Evolutionary conservation across 192 early-diverging fungal species (phyloP), one percentile per base, ranked within the genome.

Genomic region (Coemansia reversa): DNA sequence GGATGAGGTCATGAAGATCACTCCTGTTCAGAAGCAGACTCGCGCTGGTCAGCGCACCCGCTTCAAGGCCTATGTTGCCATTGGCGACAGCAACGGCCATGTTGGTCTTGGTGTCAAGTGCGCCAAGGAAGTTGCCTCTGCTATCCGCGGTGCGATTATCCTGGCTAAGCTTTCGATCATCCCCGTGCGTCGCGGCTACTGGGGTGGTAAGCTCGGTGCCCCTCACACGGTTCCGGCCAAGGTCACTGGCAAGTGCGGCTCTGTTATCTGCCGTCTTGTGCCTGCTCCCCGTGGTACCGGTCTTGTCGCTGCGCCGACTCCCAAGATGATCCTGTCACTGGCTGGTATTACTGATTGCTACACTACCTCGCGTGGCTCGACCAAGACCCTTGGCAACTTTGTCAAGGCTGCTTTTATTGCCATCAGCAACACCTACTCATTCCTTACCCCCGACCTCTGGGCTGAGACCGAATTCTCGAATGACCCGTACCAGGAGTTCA

Each of bases 1-100:
- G 91, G 96, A 98, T 84, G 92, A 98, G 86, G 96, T 98, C 65
- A 98, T 98, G 96, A 98, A 98, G 90, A 95, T 98, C 77, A 96
- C 94, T 86, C 96, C 96, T 60, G 96, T 98, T 69, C 96, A 98
- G 89, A 98, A 98, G 91, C 96, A 98, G 86, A 98, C 96, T 80
- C 91, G 92, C 83, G 96, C 96, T 71, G 96, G 96, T 90, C 96
- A 98, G 87, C 92, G 96, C 76, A 98, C 96, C 73, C 92, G 96
- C 80, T 98, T 98, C 90, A 98, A 98, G 94, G 96, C 96, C 72
- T 98, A 95, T 77, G 96, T 98, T 67, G 92, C 95, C 85, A 93
- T 98, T 74, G 96, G 96, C 84, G 96, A 98, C 88, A 84, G 76
- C 60, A 85, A 96, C 82, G 96, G 96, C 63, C 96, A 98, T 87